Percentiles rank a stretch among this genome's conserved stretches.
phyloP scores from a whole-genome alignment of 768 basidiomycete genomes.

The Saitozyma sp. region DNA sequence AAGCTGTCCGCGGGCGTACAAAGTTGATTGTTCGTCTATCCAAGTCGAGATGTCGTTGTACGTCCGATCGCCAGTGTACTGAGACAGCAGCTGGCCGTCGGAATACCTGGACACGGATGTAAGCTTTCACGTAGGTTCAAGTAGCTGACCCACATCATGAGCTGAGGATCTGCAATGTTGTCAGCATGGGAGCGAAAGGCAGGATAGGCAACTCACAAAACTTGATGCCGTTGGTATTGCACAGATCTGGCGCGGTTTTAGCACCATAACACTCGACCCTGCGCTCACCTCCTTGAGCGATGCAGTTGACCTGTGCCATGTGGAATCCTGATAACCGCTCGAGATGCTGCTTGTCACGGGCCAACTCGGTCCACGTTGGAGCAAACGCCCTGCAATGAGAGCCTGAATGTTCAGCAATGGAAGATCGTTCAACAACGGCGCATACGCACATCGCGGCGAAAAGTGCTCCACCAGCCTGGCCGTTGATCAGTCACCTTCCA shows the following conservation, averaged over 20 bases:
- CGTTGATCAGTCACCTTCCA: background rate
- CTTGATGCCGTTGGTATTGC: slow-evolving; percentile 65
- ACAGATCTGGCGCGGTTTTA: slow-evolving; percentile 65
- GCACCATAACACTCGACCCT: background rate
- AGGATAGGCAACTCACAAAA: slow-evolving; percentile 56
- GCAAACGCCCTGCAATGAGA: slow-evolving; percentile 74
- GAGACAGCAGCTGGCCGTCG: slow-evolving; percentile 64
- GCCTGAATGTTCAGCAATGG: slow-evolving; percentile 26
- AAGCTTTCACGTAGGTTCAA: background rate
- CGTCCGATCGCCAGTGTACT: slow-evolving; percentile 62
- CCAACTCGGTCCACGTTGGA: slow-evolving; percentile 75
- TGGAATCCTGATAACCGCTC: slow-evolving; percentile 58
- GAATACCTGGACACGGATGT: slow-evolving; percentile 46
- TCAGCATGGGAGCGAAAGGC: background rate
- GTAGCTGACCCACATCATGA: slow-evolving; percentile 62
- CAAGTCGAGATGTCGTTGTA: slow-evolving; percentile 62
- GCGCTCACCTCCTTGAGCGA: slow-evolving; percentile 69
- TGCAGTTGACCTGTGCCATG: slow-evolving; percentile 80
- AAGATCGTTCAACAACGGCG: no score
- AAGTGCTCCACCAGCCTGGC: slow-evolving; percentile 78
- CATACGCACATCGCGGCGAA: slow-evolving; percentile 69
- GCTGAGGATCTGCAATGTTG: slow-evolving; percentile 60
- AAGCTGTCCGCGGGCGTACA: slow-evolving; percentile 30
- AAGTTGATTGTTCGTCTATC: slow-evolving; percentile 56
- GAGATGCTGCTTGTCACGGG: slow-evolving; percentile 55